Evolutionary conservation across 2,329 filamentous ascomycete genomes (phyloP).

Genomic region (Arthroderma sp.): DNA sequence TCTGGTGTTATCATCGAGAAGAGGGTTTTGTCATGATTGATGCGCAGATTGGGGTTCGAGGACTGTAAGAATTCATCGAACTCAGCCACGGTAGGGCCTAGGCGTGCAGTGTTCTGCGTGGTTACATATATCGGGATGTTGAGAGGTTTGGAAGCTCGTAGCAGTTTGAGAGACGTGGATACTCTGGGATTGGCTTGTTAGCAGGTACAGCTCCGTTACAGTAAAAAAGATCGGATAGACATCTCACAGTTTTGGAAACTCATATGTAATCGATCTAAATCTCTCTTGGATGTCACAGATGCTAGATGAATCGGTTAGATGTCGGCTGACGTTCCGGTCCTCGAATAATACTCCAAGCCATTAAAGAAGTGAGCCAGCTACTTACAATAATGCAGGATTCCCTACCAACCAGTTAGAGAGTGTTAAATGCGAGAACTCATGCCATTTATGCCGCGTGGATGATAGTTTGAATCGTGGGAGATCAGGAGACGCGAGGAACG

Average conservation of each 20-base stretch:
- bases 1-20: slow-evolving; percentile 80
- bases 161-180: slow-evolving; percentile 55
- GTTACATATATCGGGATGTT: slow-evolving; percentile 71
- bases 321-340: background rate
- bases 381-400: slow-evolving; percentile 39
- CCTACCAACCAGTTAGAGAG: slow-evolving; percentile 19
- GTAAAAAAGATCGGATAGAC: background rate
- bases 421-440: background rate
- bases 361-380: background rate
- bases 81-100: slow-evolving; percentile 70
- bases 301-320: slow-evolving; percentile 35
- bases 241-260: slow-evolving; percentile 72
- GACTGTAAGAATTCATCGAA: slow-evolving; percentile 43
- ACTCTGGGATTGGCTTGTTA: slow-evolving; percentile 36
- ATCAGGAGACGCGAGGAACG: background rate
- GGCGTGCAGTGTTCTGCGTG: slow-evolving; percentile 66
- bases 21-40: slow-evolving; percentile 67
- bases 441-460: no score
- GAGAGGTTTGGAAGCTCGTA: slow-evolving; percentile 42
- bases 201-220: background rate
- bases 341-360: background rate
- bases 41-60: slow-evolving; percentile 41
- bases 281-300: slow-evolving; percentile 94
- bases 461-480: background rate
- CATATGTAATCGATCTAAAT: slow-evolving; percentile 69